A percentile compares a stretch with the other conserved stretches of the same genome.
Conservation (phyloP, 805 yeast genomes). For the Starmera pachycereana region DNA sequence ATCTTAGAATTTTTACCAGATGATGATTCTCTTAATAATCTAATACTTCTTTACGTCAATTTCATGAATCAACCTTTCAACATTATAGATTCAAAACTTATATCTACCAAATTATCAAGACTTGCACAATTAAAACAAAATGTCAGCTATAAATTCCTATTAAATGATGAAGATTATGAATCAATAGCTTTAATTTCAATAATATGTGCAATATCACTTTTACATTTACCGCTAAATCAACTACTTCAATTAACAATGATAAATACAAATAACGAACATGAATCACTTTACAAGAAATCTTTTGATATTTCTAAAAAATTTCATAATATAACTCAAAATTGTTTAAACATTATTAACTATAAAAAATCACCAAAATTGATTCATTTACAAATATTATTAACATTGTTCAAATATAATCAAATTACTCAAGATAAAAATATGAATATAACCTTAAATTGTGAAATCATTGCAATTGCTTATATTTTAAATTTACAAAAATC, state of each 20-base stretch:
- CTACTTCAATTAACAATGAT: background rate
- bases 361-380: slow-evolving; percentile 11
- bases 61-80: background rate
- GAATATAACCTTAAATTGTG: slow-evolving; percentile 11
- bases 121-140: background rate
- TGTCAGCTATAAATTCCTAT: background rate
- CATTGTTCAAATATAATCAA: slow-evolving; percentile 3
- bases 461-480: slow-evolving; percentile 14
- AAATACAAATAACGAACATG: background rate
- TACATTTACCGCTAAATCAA: slow-evolving; percentile 7
- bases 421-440: slow-evolving; percentile 9
- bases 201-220: slow-evolving; percentile 7
- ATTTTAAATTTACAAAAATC: slow-evolving; percentile 11
- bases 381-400: slow-evolving; percentile 11
- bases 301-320: slow-evolving; percentile 1
- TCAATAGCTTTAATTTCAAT: slow-evolving; percentile 9
- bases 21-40: background rate
- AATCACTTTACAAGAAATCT: background rate
- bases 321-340: slow-evolving; percentile 10
- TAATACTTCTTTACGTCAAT: background rate
- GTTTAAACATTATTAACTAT: slow-evolving; percentile 8
- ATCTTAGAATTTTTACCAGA: background rate
- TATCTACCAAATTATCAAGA: background rate
- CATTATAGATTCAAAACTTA: background rate
- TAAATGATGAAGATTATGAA: slow-evolving; percentile 9